A percentile compares a stretch with the other conserved stretches of the same genome.
Evolutionary conservation across 768 basidiomycete genomes (phyloP).

Genomic region (Pseudohyphozyma bogoriensis): DNA sequence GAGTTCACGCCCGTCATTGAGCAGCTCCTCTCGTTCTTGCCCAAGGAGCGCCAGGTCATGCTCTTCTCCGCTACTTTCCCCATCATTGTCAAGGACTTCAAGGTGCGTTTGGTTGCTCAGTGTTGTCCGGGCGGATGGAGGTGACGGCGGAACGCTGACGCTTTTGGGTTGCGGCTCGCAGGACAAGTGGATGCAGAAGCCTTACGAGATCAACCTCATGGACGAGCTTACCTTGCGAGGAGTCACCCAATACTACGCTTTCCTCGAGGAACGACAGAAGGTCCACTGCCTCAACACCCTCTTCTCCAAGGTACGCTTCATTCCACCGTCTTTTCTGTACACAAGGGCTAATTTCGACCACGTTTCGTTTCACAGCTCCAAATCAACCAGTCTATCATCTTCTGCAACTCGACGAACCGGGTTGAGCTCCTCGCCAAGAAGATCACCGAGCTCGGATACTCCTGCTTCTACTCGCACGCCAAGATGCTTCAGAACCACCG

Average conservation of each 20-base stretch:
- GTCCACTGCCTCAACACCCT: conserved; percentile 99
- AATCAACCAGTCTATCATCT: conserved; percentile 99
- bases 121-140: not conserved
- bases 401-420: conserved; percentile 99
- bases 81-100: conserved; percentile 98
- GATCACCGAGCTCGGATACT: conserved; percentile 97
- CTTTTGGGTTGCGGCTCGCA: conserved; percentile 35
- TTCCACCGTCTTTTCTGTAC: too few relatives aligned
- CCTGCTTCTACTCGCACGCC: conserved; percentile 99
- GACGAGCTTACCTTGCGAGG: conserved; percentile 96
- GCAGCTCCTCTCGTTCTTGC: conserved; percentile 76
- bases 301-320: conserved; percentile 73
- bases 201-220: conserved; percentile 99
- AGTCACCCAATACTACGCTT: conserved; percentile 99
- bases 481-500: conserved; percentile 99
- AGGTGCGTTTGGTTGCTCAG: conserved; percentile 46
- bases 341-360: conserved; percentile 55
- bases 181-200: conserved; percentile 93
- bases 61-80: conserved; percentile 99
- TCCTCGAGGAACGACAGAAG: conserved; percentile 97
- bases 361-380: conserved; percentile 55
- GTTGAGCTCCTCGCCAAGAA: conserved; percentile 99
- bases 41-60: conserved; percentile 86
- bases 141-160: conserved; percentile 19
- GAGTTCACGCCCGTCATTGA: conserved; percentile 99